Conservation (phyloP, 2,329 filamentous ascomycete genomes). For the Endocalyx cinctus region DNA sequence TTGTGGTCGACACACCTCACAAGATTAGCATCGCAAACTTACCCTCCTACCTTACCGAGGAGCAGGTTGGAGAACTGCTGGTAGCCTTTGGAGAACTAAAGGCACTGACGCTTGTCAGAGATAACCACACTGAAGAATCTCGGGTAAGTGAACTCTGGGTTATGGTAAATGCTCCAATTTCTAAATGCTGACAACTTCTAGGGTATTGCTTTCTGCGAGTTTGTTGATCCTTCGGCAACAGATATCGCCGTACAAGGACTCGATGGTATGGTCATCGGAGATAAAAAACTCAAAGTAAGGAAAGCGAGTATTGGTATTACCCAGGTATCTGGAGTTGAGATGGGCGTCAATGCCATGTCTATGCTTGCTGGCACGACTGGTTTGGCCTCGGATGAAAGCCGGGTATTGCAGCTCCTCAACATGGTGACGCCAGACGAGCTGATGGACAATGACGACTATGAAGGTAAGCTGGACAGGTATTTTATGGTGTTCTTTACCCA, state of each 20-base stretch:
- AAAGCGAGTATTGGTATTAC: slow-evolving; percentile 90
- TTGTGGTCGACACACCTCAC: slow-evolving; percentile 87
- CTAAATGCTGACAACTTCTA: slow-evolving; percentile 36
- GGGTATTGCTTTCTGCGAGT: slow-evolving; percentile 97
- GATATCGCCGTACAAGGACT: slow-evolving; percentile 84
- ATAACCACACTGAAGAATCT: slow-evolving; percentile 78
- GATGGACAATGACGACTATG: slow-evolving; percentile 90
- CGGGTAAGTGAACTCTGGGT: slow-evolving; percentile 59
- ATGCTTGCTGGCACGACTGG: slow-evolving; percentile 90
- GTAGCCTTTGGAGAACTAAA: slow-evolving; percentile 90
- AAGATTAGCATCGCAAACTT: slow-evolving; percentile 94
- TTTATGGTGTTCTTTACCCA: slow-evolving; percentile 3
- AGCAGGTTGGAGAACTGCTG: slow-evolving; percentile 86
- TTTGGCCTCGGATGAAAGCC: slow-evolving; percentile 70
- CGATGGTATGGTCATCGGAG: slow-evolving; percentile 89
- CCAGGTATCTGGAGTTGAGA: slow-evolving; percentile 88
- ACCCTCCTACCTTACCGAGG: slow-evolving; percentile 80
- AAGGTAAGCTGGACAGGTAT: slow-evolving; percentile 55
- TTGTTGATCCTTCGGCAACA: slow-evolving; percentile 71
- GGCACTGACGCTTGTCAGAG: slow-evolving; percentile 85
- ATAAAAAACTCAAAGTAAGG: slow-evolving; percentile 76
- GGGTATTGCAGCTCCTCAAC: slow-evolving; percentile 89
- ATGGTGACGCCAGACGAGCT: slow-evolving; percentile 98
- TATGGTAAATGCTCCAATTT: background rate
- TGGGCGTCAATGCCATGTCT: slow-evolving; percentile 96